Base-by-base conservation (phyloP, 2,329 filamentous ascomycete species). In the Bipolaris oryzae region DNA sequence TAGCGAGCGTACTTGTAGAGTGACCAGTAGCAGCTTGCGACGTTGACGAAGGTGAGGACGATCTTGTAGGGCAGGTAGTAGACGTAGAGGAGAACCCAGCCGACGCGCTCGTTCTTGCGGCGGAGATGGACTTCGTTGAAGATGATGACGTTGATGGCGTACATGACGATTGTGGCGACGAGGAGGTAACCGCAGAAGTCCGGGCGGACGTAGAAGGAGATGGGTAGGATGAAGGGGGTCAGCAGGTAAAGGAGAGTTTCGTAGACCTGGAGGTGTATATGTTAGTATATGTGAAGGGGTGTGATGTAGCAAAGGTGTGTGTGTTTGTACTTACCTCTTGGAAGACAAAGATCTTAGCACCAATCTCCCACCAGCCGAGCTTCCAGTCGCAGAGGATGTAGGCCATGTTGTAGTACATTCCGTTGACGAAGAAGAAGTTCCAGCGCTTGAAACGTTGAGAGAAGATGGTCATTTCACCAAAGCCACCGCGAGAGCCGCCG, bases 381-480 rank as follows among this genome's bases (percentile, higher is more conserved):
- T 78, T 79, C 81, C 81, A 83, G 55, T 72, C 77, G 10, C 67
- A 68, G 1, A 82, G 52, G 16, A 83, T 78, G 51, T 83, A 83
- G 3, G 67, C 62, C 61, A 81, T 67, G 60, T 82, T 79, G 62
- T 81, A 79, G 64, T 74, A 82, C 66, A 83, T 75, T 13, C 81
- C 76, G 38, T 79, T 79, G 2, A 82, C 77, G 50, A 82, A 80
- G 69, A 83, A 83, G 68, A 82, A 83, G 47, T 83, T 83, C 81
- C 81, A 83, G 13, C 81, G 70, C 48, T 76, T 75, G 62, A 83
- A 82, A 1, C 81, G 73, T 63, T 83, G 81, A 55, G 77, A 78
- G 68, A 79, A 82, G n/a, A 83, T 77, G 0, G 81, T 83, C 79
- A 81, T 82, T 63, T 83, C 81, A 9, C 81, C 81, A 51, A 81